Evolutionary conservation across 2,329 filamentous ascomycete species (phyloP).

Genomic region (Hypomyces rosellus): DNA sequence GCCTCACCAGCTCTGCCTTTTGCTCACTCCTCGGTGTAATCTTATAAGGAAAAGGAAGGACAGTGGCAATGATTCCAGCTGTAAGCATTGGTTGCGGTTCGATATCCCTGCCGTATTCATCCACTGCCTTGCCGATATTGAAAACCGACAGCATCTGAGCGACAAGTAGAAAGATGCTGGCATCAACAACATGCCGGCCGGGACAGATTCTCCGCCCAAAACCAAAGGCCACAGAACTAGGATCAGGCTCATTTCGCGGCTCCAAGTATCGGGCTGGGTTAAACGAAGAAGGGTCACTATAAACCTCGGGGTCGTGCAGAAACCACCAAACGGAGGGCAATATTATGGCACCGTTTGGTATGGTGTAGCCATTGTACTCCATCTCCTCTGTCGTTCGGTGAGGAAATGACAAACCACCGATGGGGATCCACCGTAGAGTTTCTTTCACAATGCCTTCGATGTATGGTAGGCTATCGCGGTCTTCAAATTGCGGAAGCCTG

Average conservation of each 20-base stretch:
- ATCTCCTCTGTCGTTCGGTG: neutral
- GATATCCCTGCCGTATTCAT: no score
- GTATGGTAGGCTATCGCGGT: slow-evolving; percentile 39
- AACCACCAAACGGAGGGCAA: neutral
- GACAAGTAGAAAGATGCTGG: slow-evolving; percentile 22
- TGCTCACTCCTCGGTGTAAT: no score
- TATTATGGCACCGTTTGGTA: no score
- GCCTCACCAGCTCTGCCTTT: no score
- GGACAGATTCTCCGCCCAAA: slow-evolving; percentile 27
- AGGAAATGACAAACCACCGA: neutral
- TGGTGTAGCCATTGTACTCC: neutral
- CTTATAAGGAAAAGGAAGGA: no score
- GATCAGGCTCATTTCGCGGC: slow-evolving; percentile 15
- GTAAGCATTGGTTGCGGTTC: no score
- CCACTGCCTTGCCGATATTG: slow-evolving; percentile 24
- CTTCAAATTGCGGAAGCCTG: slow-evolving; percentile 36
- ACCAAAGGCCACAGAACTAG: slow-evolving; percentile 16
- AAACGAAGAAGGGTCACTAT: slow-evolving; percentile 36
- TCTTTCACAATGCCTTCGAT: slow-evolving; percentile 25
- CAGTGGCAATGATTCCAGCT: no score
- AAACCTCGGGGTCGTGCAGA: neutral
- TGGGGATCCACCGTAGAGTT: slow-evolving; percentile 23
- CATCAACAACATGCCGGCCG: slow-evolving; percentile 19
- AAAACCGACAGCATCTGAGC: slow-evolving; percentile 40
- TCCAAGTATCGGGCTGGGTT: slow-evolving; percentile 23